Percentiles rank a stretch among this genome's conserved stretches.
Evolutionary conservation across 208 protist genomes (phyloP).

Genomic region (Acanthamoeba royreba): DNA sequence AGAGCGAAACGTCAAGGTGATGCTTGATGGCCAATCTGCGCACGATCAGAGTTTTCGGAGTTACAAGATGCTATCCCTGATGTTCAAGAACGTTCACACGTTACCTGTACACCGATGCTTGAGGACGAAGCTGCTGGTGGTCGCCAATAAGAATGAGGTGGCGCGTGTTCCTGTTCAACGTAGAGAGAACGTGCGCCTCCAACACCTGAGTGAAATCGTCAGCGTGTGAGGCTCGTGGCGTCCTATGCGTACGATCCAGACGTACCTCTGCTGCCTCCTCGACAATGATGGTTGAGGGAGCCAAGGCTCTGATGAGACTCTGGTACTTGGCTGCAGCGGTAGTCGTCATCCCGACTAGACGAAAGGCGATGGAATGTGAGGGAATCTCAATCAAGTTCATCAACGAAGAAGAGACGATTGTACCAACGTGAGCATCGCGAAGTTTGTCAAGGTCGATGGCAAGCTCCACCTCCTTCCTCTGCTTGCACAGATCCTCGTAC

Average conservation of each 20-base stretch:
- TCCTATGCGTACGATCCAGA: background rate
- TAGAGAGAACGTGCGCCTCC: constrained; percentile 64
- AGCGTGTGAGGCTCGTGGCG: background rate
- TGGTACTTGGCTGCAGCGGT: constrained; percentile 65
- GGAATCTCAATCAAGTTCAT: background rate
- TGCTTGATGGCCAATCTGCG: constrained; percentile 44
- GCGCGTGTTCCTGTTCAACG: constrained; percentile 36
- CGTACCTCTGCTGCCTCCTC: constrained; percentile 71
- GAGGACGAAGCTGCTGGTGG: constrained; percentile 68
- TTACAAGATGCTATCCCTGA: background rate
- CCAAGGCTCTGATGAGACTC: constrained; percentile 43
- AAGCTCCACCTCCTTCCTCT: constrained; percentile 31
- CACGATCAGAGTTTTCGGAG: no score
- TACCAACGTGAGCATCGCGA: background rate
- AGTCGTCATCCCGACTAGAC: constrained; percentile 64
- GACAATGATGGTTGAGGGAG: constrained; percentile 59
- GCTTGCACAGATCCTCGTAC: constrained; percentile 30
- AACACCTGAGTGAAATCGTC: constrained; percentile 15
- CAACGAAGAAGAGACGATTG: background rate
- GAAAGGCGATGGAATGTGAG: background rate
- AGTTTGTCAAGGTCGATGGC: background rate
- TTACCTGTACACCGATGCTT: constrained; percentile 39
- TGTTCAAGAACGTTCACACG: background rate
- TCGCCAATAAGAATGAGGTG: constrained; percentile 75
- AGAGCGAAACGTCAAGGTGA: constrained; percentile 65